Conservation (phyloP, 208 protist species). For the Wallacemonas sp. region DNA sequence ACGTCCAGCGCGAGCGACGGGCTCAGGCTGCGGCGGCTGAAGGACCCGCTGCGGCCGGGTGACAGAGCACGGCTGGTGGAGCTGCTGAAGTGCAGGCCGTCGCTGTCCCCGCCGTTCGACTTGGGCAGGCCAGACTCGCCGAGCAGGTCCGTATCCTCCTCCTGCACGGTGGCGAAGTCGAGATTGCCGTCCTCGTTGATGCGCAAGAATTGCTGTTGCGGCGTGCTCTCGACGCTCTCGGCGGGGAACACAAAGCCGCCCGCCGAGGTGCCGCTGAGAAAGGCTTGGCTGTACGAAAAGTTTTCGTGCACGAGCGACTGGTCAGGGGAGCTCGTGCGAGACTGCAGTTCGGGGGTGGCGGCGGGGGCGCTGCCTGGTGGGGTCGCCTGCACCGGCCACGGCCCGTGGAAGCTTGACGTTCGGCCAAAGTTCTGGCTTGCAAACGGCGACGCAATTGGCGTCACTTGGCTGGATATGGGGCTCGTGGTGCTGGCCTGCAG, state of each 20-base stretch:
- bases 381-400: slow-evolving; percentile 1
- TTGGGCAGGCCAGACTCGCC: slow-evolving; percentile 32
- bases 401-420: slow-evolving; percentile 6
- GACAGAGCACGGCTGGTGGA: slow-evolving; percentile 38
- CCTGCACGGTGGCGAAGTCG: slow-evolving; percentile 64
- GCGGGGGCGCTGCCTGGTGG: slow-evolving; percentile 10
- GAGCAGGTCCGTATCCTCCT: slow-evolving; percentile 60
- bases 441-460: slow-evolving; percentile 12
- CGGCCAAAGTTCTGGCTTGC: slow-evolving; percentile 8
- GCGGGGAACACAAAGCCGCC: slow-evolving; percentile 79
- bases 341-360: slow-evolving; percentile 35
- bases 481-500: not conserved
- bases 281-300: slow-evolving; percentile 69
- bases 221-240: slow-evolving; percentile 33
- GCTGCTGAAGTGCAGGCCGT: slow-evolving; percentile 26
- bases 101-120: slow-evolving; percentile 39
- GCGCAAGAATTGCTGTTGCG: slow-evolving; percentile 74
- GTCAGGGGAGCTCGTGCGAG: slow-evolving; percentile 49
- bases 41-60: slow-evolving; percentile 42
- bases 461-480: slow-evolving; percentile 1
- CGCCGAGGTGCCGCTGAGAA: slow-evolving; percentile 52
- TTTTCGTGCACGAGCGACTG: slow-evolving; percentile 74
- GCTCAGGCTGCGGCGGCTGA: slow-evolving; percentile 37
- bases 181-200: slow-evolving; percentile 84
- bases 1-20: slow-evolving; percentile 26